Evolutionary conservation across 768 basidiomycete species (phyloP).

Genomic region (Pisolithus microcarpus): DNA sequence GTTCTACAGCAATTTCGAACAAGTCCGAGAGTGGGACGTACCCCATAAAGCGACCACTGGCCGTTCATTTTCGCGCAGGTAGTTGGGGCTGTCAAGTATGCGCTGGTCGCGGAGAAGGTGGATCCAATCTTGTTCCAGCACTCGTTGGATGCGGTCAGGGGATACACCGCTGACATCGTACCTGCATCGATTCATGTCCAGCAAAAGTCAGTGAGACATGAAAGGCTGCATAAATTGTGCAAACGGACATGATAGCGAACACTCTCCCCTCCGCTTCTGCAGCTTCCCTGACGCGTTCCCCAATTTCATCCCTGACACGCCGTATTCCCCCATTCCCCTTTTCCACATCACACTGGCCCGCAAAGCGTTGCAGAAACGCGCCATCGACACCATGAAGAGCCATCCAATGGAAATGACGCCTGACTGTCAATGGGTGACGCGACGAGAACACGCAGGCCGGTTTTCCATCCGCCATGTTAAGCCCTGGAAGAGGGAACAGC

Average conservation of each 20-base stretch:
- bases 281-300: slow-evolving; percentile 63
- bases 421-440: slow-evolving; percentile 66
- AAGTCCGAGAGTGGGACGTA: slow-evolving; percentile 10
- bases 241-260: slow-evolving; percentile 73
- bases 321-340: slow-evolving; percentile 50
- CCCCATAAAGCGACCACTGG: slow-evolving; percentile 77
- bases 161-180: slow-evolving; percentile 80
- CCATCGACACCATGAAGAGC: slow-evolving; percentile 74
- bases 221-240: neutral
- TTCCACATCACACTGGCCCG: slow-evolving; percentile 54
- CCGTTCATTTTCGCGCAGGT: slow-evolving; percentile 61
- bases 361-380: slow-evolving; percentile 75
- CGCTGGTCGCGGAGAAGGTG: slow-evolving; percentile 59
- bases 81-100: slow-evolving; percentile 64
- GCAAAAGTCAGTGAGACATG: neutral
- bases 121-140: slow-evolving; percentile 66
- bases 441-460: slow-evolving; percentile 74
- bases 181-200: slow-evolving; percentile 33
- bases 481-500: slow-evolving; percentile 61
- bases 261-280: slow-evolving; percentile 77
- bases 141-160: slow-evolving; percentile 55
- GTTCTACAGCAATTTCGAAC: neutral
- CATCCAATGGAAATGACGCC: slow-evolving; percentile 62
- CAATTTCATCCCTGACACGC: slow-evolving; percentile 64
- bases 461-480: slow-evolving; percentile 48